Percentiles rank a stretch among this genome's conserved stretches.
phyloP scores from a whole-genome alignment of 2,329 filamentous ascomycete genomes.

The Alternaria sp. region DNA sequence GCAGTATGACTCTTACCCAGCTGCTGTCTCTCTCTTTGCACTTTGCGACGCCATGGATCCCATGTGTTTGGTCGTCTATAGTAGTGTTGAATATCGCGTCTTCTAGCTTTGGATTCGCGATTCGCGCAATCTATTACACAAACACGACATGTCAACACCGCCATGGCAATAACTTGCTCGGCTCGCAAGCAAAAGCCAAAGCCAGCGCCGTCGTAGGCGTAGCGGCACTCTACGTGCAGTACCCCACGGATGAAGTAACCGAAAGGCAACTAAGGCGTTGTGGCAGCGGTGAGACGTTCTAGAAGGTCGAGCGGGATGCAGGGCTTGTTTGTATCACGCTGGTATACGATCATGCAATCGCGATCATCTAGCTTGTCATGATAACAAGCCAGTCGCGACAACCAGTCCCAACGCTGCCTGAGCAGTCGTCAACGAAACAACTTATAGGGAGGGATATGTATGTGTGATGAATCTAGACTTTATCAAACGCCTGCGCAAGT shows the following conservation, averaged over 20 bases:
- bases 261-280: constrained; percentile 9
- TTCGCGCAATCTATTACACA: constrained; percentile 17
- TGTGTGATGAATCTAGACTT: not conserved
- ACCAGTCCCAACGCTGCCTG: not conserved
- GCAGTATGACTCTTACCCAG: not conserved
- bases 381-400: not conserved
- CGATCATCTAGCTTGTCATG: not conserved
- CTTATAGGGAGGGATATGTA: not conserved
- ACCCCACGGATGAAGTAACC: constrained; percentile 8
- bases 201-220: not conserved
- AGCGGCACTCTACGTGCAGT: constrained; percentile 2
- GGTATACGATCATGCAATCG: not conserved
- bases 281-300: constrained; percentile 20
- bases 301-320: constrained; percentile 15
- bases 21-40: not conserved
- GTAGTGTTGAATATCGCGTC: not conserved
- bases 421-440: not conserved
- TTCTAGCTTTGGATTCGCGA: constrained; percentile 1
- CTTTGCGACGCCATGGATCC: not conserved
- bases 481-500: not conserved
- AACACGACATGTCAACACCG: constrained; percentile 10
- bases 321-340: constrained; percentile 8
- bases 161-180: not conserved
- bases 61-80: constrained; percentile 1
- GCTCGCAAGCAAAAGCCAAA: constrained; percentile 1